These are phyloP conservation scores for Dovyalis caffra DNA, from an alignment of 345 rosid genomes.

Conservation along the genomic window DNA sequence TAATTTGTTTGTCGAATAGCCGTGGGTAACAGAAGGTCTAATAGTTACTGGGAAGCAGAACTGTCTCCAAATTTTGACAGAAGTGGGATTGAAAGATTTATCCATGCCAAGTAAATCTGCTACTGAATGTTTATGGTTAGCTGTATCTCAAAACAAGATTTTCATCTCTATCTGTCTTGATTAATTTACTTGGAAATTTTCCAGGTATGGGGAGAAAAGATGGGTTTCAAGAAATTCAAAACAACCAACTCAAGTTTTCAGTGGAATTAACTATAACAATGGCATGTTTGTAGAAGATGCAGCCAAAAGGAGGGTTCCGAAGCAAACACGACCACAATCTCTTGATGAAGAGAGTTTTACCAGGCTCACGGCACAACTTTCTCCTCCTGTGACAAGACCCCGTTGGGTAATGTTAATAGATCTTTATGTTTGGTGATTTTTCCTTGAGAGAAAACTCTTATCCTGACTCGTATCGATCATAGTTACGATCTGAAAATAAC, in stretches of 20 bases:
- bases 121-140: neutral
- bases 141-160: neutral
- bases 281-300: conserved; percentile 26
- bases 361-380: conserved; percentile 31
- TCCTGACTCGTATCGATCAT: too few relatives aligned
- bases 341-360: conserved; percentile 62
- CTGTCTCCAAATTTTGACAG: conserved; percentile 14
- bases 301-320: conserved; percentile 27
- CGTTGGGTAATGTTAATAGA: conserved; percentile 42
- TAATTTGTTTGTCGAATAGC: conserved; percentile 3
- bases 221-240: conserved; percentile 18
- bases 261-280: conserved; percentile 19
- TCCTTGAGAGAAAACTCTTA: neutral
- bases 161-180: neutral
- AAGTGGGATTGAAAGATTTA: conserved; percentile 12
- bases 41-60: conserved; percentile 29
- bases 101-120: conserved; percentile 21
- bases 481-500: neutral
- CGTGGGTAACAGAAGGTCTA: conserved; percentile 24
- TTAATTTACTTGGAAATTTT: neutral
- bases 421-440: neutral
- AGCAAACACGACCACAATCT: conserved; percentile 52
- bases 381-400: conserved; percentile 38
- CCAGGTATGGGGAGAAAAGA: conserved; percentile 19
- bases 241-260: conserved; percentile 31